phyloP scores from a whole-genome alignment of 176 grass and related monocot species.

The Miscanthus lutarioriparius region DNA sequence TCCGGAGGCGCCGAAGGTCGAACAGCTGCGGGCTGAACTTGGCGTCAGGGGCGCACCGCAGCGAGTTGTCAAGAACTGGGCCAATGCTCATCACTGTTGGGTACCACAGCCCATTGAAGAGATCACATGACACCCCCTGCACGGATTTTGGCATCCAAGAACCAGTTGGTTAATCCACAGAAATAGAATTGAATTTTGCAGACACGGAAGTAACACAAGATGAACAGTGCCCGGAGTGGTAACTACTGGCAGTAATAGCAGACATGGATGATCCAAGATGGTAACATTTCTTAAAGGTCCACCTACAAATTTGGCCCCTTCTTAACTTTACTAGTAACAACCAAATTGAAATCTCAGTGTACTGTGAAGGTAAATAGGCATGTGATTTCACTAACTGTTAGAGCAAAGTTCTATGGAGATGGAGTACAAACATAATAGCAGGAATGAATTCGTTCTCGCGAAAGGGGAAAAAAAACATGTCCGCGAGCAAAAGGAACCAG shows the following conservation, averaged over 20 bases:
- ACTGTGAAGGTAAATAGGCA: neutral
- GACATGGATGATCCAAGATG: no score
- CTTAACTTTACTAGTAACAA: neutral
- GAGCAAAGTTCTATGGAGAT: neutral
- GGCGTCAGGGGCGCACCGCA: conserved; percentile 56
- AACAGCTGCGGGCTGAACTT: conserved; percentile 69
- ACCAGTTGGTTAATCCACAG: conserved; percentile 14
- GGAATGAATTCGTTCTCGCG: neutral
- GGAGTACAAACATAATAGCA: neutral
- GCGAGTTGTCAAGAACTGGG: conserved; percentile 85
- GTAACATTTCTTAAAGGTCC: neutral
- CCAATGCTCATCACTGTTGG: conserved; percentile 72
- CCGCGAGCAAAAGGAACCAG: conserved; percentile 11
- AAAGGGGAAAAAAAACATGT: neutral
- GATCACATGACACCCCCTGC: conserved; percentile 96
- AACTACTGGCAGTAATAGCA: neutral
- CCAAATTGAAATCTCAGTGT: neutral
- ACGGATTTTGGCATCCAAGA: conserved; percentile 23
- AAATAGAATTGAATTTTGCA: neutral
- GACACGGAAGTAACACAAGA: conserved; percentile 4
- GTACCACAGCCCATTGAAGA: conserved; percentile 88
- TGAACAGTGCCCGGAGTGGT: neutral
- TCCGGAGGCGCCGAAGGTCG: conserved; percentile 69
- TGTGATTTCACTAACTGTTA: neutral
- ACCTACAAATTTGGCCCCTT: neutral